Base-by-base conservation (phyloP, 257 asterid genomes). In the Forsythia suspensa region DNA sequence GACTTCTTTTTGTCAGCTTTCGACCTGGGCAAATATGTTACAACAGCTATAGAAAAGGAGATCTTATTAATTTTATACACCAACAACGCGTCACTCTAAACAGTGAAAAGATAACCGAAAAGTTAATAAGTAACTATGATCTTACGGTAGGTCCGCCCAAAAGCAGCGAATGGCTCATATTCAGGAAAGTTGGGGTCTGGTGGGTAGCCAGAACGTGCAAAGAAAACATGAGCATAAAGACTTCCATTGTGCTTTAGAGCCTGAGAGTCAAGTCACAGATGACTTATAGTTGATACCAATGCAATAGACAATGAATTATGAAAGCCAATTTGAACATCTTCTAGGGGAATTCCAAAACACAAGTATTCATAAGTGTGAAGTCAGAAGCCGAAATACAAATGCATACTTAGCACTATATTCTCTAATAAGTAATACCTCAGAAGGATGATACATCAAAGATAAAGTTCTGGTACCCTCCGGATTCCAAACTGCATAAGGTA, bases 401-500 rank as follows among this genome's bases (percentile, higher is more conserved):
- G 46, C 43, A 59, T 57, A 36, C 72, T 11, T 39, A 24, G 63
- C 72, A 76, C 71, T 61, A 80, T 37, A 76, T 77, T 76, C 57
- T 42, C 75, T 29, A 29, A 29, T 29, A 29, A 29, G 1, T 29
- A 29, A 73, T 80, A 95, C 99, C 99, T 93, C 93, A 39, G 98
- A 84, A 41, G 97, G 96, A 83, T 86, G 44, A 83, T 93, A 91
- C 84, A 89, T 87, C 88, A 93, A 78, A 1, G 98, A 95, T 72
- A 91, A 74, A 68, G 83, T 79, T 78, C 99, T 87, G 77, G 84
- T 84, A 86, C 99, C 90, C 75, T 92, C 95, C 10, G 91, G 84
- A 74, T 88, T 87, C 97, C 97, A 95, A 80, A 91, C 97, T 78
- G 98, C 99, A 85, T 91, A 95, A 24, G 99, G 99, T 80, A 95